A percentile compares a stretch with the other conserved stretches of the same genome.
Conservation (phyloP, 495 filamentous ascomycete species). For the Podospora didyma region DNA sequence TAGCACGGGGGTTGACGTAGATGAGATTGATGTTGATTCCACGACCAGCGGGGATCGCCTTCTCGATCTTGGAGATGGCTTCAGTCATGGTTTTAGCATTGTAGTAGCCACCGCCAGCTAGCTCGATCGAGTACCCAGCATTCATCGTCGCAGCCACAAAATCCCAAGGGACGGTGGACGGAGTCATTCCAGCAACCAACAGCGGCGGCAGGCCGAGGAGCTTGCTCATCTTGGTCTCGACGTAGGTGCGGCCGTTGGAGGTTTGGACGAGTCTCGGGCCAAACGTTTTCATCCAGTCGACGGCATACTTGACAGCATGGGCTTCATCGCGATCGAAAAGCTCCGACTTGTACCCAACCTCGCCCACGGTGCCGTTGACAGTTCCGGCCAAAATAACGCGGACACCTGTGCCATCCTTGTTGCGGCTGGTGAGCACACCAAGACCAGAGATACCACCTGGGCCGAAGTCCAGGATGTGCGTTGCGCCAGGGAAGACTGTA, state of each 20-base stretch:
- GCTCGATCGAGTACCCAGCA: conserved; percentile 88
- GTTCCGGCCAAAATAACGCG: conserved; percentile 90
- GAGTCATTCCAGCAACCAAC: conserved; percentile 96
- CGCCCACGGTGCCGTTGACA: conserved; percentile 81
- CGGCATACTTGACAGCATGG: conserved; percentile 88
- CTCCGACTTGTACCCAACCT: conserved; percentile 95
- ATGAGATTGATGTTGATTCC: conserved; percentile 94
- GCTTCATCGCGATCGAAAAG: conserved; percentile 92
- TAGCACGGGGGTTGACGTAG: conserved; percentile 92
- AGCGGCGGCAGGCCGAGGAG: conserved; percentile 84
- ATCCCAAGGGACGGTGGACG: conserved; percentile 89
- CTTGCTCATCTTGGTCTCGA: conserved; percentile 97
- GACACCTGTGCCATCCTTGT: conserved; percentile 96
- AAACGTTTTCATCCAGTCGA: conserved; percentile 97
- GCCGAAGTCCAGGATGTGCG: conserved; percentile 93
- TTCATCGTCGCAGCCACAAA: conserved; percentile 96
- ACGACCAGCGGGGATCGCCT: conserved; percentile 79
- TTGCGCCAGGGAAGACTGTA: conserved; percentile 81
- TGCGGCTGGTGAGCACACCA: conserved; percentile 93
- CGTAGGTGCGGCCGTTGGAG: conserved; percentile 78
- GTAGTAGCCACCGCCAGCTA: conserved; percentile 92
- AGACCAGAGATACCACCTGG: conserved; percentile 95
- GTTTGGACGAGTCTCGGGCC: conserved; percentile 85
- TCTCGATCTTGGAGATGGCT: conserved; percentile 85
- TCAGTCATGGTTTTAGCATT: conserved; percentile 85